Evolutionary conservation across 2,329 filamentous ascomycete species (phyloP).

Genomic region (Colletotrichum caudatum): DNA sequence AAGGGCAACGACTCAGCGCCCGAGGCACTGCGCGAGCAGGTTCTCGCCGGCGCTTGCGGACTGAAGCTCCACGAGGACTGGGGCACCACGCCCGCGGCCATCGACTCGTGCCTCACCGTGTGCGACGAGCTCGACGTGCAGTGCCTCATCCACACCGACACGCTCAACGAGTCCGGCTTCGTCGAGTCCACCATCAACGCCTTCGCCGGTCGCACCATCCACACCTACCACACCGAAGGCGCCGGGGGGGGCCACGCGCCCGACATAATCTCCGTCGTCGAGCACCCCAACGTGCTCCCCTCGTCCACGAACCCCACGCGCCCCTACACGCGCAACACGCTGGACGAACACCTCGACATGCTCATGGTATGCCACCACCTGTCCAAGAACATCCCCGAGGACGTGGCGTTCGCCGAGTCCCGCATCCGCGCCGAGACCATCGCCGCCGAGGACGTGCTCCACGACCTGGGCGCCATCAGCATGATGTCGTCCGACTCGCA

Average conservation of each 20-base stretch:
- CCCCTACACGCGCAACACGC: conserved; percentile 89
- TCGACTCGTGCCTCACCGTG: conserved; percentile 85
- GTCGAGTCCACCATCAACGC: conserved; percentile 91
- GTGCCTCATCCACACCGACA: conserved; percentile 95
- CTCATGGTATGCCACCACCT: conserved; percentile 98
- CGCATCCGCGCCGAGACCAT: conserved; percentile 97
- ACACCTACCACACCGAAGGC: conserved; percentile 97
- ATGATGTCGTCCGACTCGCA: conserved; percentile 98
- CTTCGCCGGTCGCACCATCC: conserved; percentile 88
- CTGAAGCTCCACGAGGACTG: conserved; percentile 97
- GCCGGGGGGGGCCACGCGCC: conserved; percentile 95
- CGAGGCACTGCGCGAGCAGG: conserved; percentile 80
- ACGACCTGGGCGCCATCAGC: conserved; percentile 93
- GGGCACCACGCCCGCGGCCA: conserved; percentile 91
- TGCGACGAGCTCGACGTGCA: conserved; percentile 95
- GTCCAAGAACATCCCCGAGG: conserved; percentile 91
- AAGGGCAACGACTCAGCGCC: conserved; percentile 90
- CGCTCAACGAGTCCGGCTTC: conserved; percentile 96
- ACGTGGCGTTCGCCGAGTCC: conserved; percentile 94
- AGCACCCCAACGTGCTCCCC: conserved; percentile 88
- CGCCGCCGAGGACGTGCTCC: conserved; percentile 94
- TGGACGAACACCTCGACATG: conserved; percentile 98
- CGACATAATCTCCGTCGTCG: conserved; percentile 94
- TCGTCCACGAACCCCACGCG: conserved; percentile 93
- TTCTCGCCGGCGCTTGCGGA: conserved; percentile 85